Evolutionary conservation across 257 asterid species (phyloP).

Genomic region (Capsicum rhomboideum): DNA sequence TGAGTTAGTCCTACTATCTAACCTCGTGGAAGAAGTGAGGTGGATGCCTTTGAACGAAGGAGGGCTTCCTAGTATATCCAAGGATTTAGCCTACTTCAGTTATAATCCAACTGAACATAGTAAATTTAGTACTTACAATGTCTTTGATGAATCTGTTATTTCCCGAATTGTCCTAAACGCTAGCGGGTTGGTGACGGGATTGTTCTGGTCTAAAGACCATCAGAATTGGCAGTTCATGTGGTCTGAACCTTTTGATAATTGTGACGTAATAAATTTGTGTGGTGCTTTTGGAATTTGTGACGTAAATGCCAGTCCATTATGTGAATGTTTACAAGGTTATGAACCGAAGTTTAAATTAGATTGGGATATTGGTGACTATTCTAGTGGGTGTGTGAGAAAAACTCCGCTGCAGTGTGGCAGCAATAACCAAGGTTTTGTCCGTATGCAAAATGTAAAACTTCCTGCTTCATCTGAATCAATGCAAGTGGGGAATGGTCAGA

Average conservation of each 20-base stretch:
- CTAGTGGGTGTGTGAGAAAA: constrained; percentile 20
- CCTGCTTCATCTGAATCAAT: constrained; percentile 9
- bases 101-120: neutral
- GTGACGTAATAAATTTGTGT: neutral
- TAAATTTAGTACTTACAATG: constrained; percentile 3
- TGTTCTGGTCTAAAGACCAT: neutral
- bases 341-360: neutral
- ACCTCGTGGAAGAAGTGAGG: neutral
- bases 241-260: neutral
- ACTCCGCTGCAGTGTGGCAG: constrained; percentile 1
- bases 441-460: neutral
- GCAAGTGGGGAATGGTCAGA: neutral
- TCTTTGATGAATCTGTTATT: neutral
- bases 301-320: neutral
- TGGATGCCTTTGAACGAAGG: neutral
- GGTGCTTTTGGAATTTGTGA: constrained; percentile 16
- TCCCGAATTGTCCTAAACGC: constrained; percentile 8
- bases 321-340: constrained; percentile 16
- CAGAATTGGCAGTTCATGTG: neutral
- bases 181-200: neutral
- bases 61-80: neutral
- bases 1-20: neutral
- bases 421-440: neutral
- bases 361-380: constrained; percentile 1
- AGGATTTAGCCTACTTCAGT: constrained; percentile 1